phyloP scores from a whole-genome alignment of 164 flowering plant genomes.

The Piper longum region DNA sequence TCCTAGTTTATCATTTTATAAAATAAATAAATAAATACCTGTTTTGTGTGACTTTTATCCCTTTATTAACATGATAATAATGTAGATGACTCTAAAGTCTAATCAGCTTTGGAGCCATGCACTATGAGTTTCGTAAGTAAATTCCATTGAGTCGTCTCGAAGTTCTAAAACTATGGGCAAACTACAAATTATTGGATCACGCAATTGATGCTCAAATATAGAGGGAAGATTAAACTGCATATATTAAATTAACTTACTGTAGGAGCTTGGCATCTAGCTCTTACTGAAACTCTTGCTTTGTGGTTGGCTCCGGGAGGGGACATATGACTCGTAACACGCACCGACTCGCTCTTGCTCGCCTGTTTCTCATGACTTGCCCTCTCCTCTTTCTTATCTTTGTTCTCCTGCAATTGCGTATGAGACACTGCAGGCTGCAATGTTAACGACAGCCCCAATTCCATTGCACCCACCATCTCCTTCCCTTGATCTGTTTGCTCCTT shows the following conservation, averaged over 20 bases:
- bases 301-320: slow-evolving; percentile 25
- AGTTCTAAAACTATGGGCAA: too few species aligned
- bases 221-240: neutral
- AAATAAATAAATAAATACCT: too few species aligned
- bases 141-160: too few species aligned
- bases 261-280: slow-evolving; percentile 68
- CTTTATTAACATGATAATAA: too few species aligned
- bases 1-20: too few species aligned
- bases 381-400: slow-evolving; percentile 11
- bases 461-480: slow-evolving; percentile 12
- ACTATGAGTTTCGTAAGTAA: too few species aligned
- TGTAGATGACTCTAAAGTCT: too few species aligned
- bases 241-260: slow-evolving; percentile 34
- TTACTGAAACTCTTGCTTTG: slow-evolving; percentile 74
- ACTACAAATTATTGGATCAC: too few species aligned
- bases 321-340: slow-evolving; percentile 19
- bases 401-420: slow-evolving; percentile 4
- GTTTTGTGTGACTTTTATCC: too few species aligned
- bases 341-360: slow-evolving; percentile 14
- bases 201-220: neutral
- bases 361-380: slow-evolving; percentile 11
- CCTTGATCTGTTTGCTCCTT: slow-evolving; percentile 4
- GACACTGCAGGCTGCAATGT: slow-evolving; percentile 18
- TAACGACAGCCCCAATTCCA: slow-evolving; percentile 43
- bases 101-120: too few species aligned